Evolutionary conservation across 1,284 basidiomycete genomes (phyloP).

Genomic region (Salmacisia buchloeana): DNA sequence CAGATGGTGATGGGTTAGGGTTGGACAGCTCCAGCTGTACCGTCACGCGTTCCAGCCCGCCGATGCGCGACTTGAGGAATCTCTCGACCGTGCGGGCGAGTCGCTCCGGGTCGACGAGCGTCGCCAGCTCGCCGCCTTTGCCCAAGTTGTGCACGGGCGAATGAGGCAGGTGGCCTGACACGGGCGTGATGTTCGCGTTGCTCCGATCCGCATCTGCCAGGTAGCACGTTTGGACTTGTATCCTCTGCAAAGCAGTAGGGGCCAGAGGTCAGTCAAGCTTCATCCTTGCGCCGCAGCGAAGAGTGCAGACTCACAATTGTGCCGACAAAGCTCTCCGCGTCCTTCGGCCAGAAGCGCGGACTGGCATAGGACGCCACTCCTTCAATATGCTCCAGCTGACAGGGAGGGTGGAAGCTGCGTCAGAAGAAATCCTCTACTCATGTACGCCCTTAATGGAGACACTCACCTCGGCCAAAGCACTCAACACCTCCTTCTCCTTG

Average conservation of each 20-base stretch:
- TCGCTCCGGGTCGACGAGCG: slow-evolving; percentile 22
- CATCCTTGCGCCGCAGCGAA: slow-evolving; percentile 44
- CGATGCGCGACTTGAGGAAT: slow-evolving; percentile 29
- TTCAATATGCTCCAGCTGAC: slow-evolving; percentile 51
- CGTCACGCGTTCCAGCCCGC: slow-evolving; percentile 31
- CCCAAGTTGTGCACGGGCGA: slow-evolving; percentile 33
- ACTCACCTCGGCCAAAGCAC: slow-evolving; percentile 71
- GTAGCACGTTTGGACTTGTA: slow-evolving; percentile 17
- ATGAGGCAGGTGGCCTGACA: slow-evolving; percentile 28
- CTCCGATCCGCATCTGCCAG: background rate
- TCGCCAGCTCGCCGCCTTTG: slow-evolving; percentile 4
- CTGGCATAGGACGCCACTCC: slow-evolving; percentile 74
- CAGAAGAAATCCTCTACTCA: background rate
- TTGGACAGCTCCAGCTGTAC: slow-evolving; percentile 33
- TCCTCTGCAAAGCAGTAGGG: background rate
- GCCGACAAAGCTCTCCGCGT: slow-evolving; percentile 75
- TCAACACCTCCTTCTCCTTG: slow-evolving; percentile 62
- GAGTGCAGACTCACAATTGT: slow-evolving; percentile 73
- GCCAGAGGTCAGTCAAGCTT: background rate
- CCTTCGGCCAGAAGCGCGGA: slow-evolving; percentile 94
- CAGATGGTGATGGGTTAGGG: background rate
- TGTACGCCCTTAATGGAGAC: background rate
- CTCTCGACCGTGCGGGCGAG: slow-evolving; percentile 27
- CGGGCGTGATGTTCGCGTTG: background rate
- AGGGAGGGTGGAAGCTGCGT: slow-evolving; percentile 13